Conservation (phyloP, 1,139 yeast genomes). For the Pichia kudriavzevii region DNA sequence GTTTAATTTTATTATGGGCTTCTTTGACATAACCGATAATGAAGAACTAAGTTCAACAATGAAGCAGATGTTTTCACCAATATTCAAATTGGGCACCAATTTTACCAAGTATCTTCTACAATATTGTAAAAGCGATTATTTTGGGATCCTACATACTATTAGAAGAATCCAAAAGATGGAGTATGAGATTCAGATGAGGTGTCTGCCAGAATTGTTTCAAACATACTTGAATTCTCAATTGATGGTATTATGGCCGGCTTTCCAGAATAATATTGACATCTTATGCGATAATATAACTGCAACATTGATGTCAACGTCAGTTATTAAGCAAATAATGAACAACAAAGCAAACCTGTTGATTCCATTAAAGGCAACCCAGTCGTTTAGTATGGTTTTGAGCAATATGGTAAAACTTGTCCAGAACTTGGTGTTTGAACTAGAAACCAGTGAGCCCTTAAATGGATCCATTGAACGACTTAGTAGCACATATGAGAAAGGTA, state of each 20-base stretch:
- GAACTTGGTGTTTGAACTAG: conserved; percentile 24
- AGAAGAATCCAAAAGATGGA: conserved; percentile 61
- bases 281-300: conserved; percentile 64
- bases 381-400: conserved; percentile 66
- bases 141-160: conserved; percentile 73
- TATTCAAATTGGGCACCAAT: conserved; percentile 46
- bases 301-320: conserved; percentile 27
- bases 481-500: conserved; percentile 68
- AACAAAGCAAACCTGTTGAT: conserved; percentile 28
- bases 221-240: conserved; percentile 64
- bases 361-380: conserved; percentile 71
- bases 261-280: conserved; percentile 66
- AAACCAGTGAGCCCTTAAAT: conserved; percentile 59
- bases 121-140: conserved; percentile 47
- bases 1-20: conserved; percentile 63
- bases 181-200: conserved; percentile 53
- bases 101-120: conserved; percentile 43
- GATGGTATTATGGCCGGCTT: conserved; percentile 75
- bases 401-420: conserved; percentile 59
- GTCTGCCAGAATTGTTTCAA: conserved; percentile 59
- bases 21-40: conserved; percentile 44
- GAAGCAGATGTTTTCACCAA: conserved; percentile 40
- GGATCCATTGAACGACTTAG: conserved; percentile 62
- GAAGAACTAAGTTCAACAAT: conserved; percentile 38
- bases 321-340: conserved; percentile 24